Evolutionary conservation across 768 basidiomycete species (phyloP), one percentile per base, ranked within the genome.

Genomic region (Pisolithus marmoratus): DNA sequence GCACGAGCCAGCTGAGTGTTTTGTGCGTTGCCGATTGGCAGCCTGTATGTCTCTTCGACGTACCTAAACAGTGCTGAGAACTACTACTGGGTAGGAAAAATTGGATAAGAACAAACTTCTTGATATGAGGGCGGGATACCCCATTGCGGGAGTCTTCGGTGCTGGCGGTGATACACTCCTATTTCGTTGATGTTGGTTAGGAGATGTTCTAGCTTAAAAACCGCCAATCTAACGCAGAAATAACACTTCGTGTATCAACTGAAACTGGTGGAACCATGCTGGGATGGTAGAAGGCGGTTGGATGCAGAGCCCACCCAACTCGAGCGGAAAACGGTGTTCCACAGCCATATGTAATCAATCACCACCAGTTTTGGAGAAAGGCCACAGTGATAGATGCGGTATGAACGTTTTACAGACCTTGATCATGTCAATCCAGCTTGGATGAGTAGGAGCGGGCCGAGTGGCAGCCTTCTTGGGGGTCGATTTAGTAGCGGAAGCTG

Each of bases 71-170:
- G 49, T 56, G 19, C 17, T 38, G 64, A 56, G 57, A 52, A 36
- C 38, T 52, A 55, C 46, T 51, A 55, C 53, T 51, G 46, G 26
- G 34, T 48, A 46, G 20, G 23, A 45, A 54, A 51, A 50, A 56
- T 31, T 24, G 40, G 38, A 38, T 41, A 50, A 45, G 60, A 53
- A 75, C 79, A 60, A 57, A 94, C 88, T 90, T 95, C 83, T 96
- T 96, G 74, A 96, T 94, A 62, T 85, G 81, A 50, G 85, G 89
- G 45, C 94, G 85, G 59, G 91, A 94, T 55, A 94, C 93, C 60
- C 92, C 93, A 52, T 67, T 67, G 52, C 91, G 87, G 52, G 86
- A 80, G 57, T 91, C 90, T 29, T 91, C 90, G 7, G 78, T 79
- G 69, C 83, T 72, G 50, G 73, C 76, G 55, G 77, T 70, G 68